Conservation (phyloP, 148 eudicot genomes). For the Camellia lanceoleosa region DNA sequence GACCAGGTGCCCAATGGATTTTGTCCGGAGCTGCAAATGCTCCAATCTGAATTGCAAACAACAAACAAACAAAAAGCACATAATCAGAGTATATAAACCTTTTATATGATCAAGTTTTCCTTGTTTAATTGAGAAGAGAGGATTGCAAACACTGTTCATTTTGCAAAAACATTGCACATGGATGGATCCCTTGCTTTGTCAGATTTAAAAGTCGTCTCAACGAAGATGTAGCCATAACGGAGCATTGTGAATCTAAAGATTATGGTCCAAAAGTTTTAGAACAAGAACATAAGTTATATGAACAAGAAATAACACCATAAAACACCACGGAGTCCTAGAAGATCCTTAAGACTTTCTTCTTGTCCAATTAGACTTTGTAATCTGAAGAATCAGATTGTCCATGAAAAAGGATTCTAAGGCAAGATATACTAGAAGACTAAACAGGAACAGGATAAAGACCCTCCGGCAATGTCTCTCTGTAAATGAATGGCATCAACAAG, state of each 20-base stretch:
- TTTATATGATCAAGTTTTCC: too few relatives aligned
- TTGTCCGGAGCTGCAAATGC: slow-evolving; percentile 96
- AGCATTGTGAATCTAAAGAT: too few relatives aligned
- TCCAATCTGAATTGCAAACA: slow-evolving; percentile 66
- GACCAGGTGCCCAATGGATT: slow-evolving; percentile 98
- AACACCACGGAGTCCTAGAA: neutral
- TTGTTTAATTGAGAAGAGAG: too few relatives aligned
- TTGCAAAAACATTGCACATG: too few relatives aligned
- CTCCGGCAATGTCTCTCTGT: neutral
- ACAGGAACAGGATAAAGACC: neutral
- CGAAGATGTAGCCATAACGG: too few relatives aligned
- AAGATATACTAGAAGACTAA: neutral
- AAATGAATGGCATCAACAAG: neutral
- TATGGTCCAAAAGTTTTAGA: too few relatives aligned
- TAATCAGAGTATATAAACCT: too few relatives aligned
- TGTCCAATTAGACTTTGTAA: neutral
- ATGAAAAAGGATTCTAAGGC: neutral
- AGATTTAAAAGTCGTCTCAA: too few relatives aligned
- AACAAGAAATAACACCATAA: neutral
- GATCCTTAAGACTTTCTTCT: too few relatives aligned
- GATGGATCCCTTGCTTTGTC: too few relatives aligned
- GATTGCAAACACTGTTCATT: too few relatives aligned
- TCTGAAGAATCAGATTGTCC: neutral
- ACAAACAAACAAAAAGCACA: neutral
- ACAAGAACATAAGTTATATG: too few relatives aligned